These are phyloP conservation scores for Neonectria magnoliae DNA, from an alignment of 2,329 filamentous ascomycete species.

Conservation along the genomic window DNA sequence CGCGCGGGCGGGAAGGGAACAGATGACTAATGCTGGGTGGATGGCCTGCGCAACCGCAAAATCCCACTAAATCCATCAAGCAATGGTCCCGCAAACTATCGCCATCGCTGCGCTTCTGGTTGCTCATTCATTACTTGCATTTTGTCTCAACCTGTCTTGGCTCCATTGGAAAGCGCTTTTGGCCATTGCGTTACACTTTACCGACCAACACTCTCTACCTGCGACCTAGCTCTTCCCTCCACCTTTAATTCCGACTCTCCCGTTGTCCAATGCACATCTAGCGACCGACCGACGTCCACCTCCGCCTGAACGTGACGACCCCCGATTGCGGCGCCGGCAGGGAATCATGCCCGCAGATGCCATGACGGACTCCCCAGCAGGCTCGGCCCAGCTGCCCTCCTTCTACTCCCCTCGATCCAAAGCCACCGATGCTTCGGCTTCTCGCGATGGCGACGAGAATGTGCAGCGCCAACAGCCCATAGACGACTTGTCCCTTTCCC, in stretches of 20 bases:
- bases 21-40: constrained; percentile 38
- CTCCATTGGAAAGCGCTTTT: not conserved
- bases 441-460: constrained; percentile 27
- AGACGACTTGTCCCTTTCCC: constrained; percentile 51
- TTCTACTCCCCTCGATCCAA: constrained; percentile 58
- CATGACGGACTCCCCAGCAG: constrained; percentile 43
- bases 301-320: constrained; percentile 27
- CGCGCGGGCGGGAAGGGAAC: constrained; percentile 29
- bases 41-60: constrained; percentile 25
- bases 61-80: constrained; percentile 38
- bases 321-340: constrained; percentile 37
- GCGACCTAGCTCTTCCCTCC: not conserved
- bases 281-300: constrained; percentile 13
- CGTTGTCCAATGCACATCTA: constrained; percentile 30
- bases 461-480: constrained; percentile 40
- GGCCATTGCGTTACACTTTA: constrained; percentile 23
- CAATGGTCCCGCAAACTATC: constrained; percentile 41
- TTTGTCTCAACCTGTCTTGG: not conserved
- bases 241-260: not conserved
- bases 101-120: constrained; percentile 32
- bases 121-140: not conserved
- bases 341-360: constrained; percentile 44
- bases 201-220: constrained; percentile 1
- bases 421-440: constrained; percentile 36
- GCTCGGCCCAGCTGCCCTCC: constrained; percentile 53